Evolutionary conservation across 805 yeast species (phyloP).

Genomic region (Ogataea zsoltii): DNA sequence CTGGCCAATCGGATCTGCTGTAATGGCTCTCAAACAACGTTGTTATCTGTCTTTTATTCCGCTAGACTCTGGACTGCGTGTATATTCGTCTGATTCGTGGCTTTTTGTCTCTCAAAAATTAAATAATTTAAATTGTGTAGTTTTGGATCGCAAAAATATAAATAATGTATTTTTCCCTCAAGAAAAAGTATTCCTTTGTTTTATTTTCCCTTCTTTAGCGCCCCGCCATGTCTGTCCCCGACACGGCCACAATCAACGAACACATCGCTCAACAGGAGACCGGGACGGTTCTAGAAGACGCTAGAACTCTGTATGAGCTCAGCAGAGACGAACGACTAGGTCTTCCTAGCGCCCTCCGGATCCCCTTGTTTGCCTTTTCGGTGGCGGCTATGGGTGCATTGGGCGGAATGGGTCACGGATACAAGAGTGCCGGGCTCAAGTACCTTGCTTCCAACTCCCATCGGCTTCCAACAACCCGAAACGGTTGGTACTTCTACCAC

Average conservation of each 20-base stretch:
- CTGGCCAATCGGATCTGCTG: too few species aligned
- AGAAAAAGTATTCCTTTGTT: neutral
- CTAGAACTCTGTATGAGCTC: constrained; percentile 7
- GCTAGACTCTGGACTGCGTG: too few species aligned
- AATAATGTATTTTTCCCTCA: too few species aligned
- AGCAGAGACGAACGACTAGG: constrained; percentile 45
- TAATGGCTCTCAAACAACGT: too few species aligned
- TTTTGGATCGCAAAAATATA: too few species aligned
- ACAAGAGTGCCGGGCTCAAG: constrained; percentile 52
- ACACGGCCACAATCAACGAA: constrained; percentile 5
- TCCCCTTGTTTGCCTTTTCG: constrained; percentile 41
- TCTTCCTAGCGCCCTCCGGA: constrained; percentile 46
- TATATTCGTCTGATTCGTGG: too few species aligned
- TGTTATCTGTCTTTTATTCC: too few species aligned
- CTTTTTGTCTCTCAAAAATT: too few species aligned
- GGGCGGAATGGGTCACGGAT: constrained; percentile 63
- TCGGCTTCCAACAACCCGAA: constrained; percentile 70
- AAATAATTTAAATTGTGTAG: too few species aligned
- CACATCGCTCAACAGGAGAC: constrained; percentile 6
- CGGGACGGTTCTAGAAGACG: constrained; percentile 8
- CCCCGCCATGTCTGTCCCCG: constrained; percentile 5
- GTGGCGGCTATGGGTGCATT: constrained; percentile 46
- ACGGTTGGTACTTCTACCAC: constrained; percentile 89
- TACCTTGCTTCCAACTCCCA: constrained; percentile 82
- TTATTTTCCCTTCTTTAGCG: neutral